Percentiles rank a stretch among this genome's conserved stretches.
Conservation (phyloP, 75 land plant genomes). For the Picea glauca region DNA sequence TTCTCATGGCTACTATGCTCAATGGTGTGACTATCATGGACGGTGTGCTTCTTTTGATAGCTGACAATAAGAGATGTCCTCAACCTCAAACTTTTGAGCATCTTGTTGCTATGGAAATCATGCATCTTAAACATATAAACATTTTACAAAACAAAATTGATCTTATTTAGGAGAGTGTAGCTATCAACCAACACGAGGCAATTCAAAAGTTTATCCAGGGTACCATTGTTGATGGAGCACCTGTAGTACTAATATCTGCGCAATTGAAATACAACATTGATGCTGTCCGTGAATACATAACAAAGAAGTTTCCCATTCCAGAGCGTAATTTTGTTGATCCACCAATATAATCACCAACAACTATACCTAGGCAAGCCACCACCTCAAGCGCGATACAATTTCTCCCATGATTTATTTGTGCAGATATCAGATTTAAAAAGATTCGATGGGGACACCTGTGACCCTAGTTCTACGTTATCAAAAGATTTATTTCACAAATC, state of each 20-base stretch:
- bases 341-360: constrained; percentile 95
- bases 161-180: constrained; percentile 91
- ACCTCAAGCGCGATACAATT: no score
- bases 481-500: no score
- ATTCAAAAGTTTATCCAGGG: constrained; percentile 93
- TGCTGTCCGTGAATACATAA: constrained; percentile 94
- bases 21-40: constrained; percentile 99
- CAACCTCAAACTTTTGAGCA: constrained; percentile 99
- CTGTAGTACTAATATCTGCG: constrained; percentile 98
- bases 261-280: constrained; percentile 96
- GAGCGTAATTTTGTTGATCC: constrained; percentile 77
- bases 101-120: constrained; percentile 96
- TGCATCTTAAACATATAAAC: constrained; percentile 91
- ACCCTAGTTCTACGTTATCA: no score
- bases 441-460: no score
- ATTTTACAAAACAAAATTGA: constrained; percentile 97
- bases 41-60: constrained; percentile 93
- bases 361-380: no score
- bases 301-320: constrained; percentile 93
- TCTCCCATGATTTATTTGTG: no score
- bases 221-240: constrained; percentile 95
- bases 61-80: constrained; percentile 96
- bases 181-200: constrained; percentile 84
- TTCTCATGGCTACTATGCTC: constrained; percentile 99
- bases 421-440: no score